Evolutionary conservation across 2,329 filamentous ascomycete species (phyloP), one percentile per base, ranked within the genome.

Genomic region (Claviceps digitariae): DNA sequence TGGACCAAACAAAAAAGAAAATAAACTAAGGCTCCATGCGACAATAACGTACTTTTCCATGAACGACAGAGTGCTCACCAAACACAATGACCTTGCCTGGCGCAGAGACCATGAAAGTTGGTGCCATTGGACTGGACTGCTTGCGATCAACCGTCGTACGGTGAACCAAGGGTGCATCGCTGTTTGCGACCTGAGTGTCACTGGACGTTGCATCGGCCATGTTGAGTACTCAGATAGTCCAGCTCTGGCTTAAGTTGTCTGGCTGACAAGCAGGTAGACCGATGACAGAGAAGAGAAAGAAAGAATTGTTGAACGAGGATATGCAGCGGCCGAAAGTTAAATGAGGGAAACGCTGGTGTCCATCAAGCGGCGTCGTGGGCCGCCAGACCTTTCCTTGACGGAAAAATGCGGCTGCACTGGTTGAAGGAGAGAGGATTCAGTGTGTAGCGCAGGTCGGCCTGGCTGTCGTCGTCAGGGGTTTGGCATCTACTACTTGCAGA

Each of bases 21-120:
- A 8, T 4, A 29, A n/a, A 34, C 2, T 9, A 34, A 34, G 31
- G 8, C 27, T 29, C 4, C 4, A 20, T 34, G 40, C 27, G 12
- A 44, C 15, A 21, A 20, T 27, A 21, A 36, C 71, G 53, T 72
- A 87, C 86, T 80, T 96, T 97, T 65, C 90, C 90, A 65, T 98
- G 83, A 21, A 98, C 93, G n/a, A 97, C 93, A 2, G 93, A 87
- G 72, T 98, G 93, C 69, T 98, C 93, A 60, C 93, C 93, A 71
- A 91, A 97, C 52, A 97, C 88, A 67, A 98, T 98, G 65, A 96
- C 93, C 69, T 98, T 98, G 58, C 91, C 94, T 0, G 93, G 93
- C 2, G 94, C 91, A 17, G 93, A 97, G 54, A 97, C 90, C 87
- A 98, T 95, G 67, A 98, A 98, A 56, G 90, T 75, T 45, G 91